phyloP scores from a whole-genome alignment of 73 alveolate genomes.

The Tetrahymena thermophila region DNA sequence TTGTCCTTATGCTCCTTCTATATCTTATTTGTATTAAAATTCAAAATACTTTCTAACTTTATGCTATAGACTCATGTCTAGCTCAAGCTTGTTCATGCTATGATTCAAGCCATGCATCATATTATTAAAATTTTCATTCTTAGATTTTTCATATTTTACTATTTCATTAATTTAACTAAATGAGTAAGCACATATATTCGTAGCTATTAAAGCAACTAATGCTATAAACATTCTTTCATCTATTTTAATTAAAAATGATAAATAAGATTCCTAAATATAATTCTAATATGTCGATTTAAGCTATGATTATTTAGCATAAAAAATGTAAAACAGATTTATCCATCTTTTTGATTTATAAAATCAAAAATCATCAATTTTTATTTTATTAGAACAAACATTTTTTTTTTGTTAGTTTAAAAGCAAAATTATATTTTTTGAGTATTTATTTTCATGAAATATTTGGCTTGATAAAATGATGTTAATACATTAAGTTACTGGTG shows the following conservation, averaged over 20 bases:
- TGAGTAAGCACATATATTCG: neutral
- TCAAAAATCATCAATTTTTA: too few relatives aligned
- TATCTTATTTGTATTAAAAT: neutral
- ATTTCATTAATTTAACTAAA: neutral
- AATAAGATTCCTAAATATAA: too few relatives aligned
- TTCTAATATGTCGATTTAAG: too few relatives aligned
- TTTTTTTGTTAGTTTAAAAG: too few relatives aligned
- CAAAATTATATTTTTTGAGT: too few relatives aligned
- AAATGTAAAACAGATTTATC: too few relatives aligned
- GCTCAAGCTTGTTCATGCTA: neutral
- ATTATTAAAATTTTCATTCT: neutral
- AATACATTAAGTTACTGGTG: neutral
- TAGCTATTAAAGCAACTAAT: neutral
- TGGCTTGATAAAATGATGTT: neutral
- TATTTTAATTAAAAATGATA: neutral
- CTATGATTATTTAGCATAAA: too few relatives aligned
- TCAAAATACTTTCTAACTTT: neutral
- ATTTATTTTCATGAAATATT: neutral
- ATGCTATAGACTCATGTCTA: neutral
- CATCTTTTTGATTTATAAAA: too few relatives aligned
- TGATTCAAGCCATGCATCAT: neutral
- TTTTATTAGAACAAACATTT: too few relatives aligned
- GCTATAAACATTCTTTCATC: neutral
- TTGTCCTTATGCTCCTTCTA: neutral
- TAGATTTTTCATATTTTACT: neutral